Conservation (phyloP, 176 grass and related monocot genomes). For the Pontederia paniculata region DNA sequence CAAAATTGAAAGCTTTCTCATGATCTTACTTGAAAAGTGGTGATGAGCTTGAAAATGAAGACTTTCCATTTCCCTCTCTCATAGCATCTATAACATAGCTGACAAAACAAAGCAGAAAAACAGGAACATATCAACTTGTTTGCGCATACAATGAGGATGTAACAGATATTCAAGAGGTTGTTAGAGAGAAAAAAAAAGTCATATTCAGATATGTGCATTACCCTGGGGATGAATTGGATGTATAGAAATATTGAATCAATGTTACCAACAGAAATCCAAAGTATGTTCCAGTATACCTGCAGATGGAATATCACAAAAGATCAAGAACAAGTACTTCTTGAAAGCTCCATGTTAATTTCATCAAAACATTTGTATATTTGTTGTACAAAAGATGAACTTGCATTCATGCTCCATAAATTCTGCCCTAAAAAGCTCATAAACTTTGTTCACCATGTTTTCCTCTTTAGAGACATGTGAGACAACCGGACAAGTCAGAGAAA, state of each 20-base stretch:
- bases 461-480: no score
- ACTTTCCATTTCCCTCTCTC: constrained; percentile 45
- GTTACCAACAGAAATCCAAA: constrained; percentile 46
- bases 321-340: constrained; percentile 2
- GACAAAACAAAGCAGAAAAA: neutral
- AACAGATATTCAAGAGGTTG: neutral
- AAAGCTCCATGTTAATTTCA: no score
- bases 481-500: no score
- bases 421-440: no score
- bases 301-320: constrained; percentile 15
- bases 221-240: constrained; percentile 77
- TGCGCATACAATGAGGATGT: neutral
- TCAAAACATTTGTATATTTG: no score
- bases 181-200: neutral
- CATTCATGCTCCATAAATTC: no score
- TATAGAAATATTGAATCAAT: constrained; percentile 67
- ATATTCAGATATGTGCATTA: constrained; percentile 22
- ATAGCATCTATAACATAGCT: constrained; percentile 72
- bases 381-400: no score
- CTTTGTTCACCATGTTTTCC: no score
- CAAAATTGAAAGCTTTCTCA: constrained; percentile 15
- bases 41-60: constrained; percentile 54
- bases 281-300: constrained; percentile 63
- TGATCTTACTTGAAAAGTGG: constrained; percentile 60
- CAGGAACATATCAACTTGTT: neutral